phyloP scores from a whole-genome alignment of 179 eudicot species.

The Amaranthus tricolor region DNA sequence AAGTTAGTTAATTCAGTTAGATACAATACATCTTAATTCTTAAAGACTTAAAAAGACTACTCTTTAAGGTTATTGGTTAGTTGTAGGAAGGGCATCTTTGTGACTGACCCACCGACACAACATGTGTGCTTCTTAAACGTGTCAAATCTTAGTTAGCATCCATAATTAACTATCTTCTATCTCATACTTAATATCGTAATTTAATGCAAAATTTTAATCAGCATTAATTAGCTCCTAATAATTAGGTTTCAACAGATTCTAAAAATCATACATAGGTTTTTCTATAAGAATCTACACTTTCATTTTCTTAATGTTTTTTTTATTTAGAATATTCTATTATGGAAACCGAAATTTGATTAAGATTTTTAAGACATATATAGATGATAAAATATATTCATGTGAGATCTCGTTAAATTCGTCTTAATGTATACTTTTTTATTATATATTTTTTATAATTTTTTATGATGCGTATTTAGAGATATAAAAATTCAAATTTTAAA shows the following conservation, averaged over 20 bases:
- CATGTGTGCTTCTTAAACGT: constrained; percentile 7
- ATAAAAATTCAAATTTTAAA: no score
- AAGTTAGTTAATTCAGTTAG: constrained; percentile 20
- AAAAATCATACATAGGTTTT: no score
- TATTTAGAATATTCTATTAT: no score
- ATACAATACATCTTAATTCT: neutral
- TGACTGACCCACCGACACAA: constrained; percentile 4
- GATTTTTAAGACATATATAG: no score
- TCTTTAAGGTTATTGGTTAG: neutral
- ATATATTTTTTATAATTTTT: no score
- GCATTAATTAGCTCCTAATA: neutral
- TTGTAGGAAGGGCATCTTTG: neutral
- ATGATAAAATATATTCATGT: no score
- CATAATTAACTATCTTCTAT: neutral
- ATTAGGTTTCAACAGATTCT: neutral
- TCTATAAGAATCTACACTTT: no score
- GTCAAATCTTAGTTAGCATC: neutral
- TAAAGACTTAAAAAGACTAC: neutral
- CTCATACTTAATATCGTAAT: neutral
- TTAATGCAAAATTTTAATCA: neutral
- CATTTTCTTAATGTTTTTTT: no score
- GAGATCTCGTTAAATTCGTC: no score
- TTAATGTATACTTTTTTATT: no score
- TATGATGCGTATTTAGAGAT: no score
- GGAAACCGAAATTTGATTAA: no score